Conservation (phyloP, 1,284 basidiomycete species). For the Sporisorium graminicola region DNA sequence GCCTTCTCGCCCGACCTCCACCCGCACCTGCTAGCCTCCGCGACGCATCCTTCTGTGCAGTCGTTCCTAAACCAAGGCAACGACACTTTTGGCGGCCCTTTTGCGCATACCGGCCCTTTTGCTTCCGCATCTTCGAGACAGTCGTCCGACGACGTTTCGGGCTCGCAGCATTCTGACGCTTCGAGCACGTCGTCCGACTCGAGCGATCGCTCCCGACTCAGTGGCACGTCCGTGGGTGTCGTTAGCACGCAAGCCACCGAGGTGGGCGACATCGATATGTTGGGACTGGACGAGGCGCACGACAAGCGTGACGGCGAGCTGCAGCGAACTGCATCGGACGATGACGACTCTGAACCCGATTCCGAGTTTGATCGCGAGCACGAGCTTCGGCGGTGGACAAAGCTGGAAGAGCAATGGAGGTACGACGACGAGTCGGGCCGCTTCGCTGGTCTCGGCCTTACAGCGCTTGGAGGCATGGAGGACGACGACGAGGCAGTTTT, state of each 20-base stretch:
- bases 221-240: constrained; percentile 46
- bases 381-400: constrained; percentile 43
- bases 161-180: constrained; percentile 55
- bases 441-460: constrained; percentile 66
- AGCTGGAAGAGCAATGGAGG: constrained; percentile 63
- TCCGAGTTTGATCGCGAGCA: constrained; percentile 28
- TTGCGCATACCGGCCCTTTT: constrained; percentile 37
- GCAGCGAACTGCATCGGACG: constrained; percentile 16
- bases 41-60: constrained; percentile 34
- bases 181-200: constrained; percentile 62
- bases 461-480: constrained; percentile 68
- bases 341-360: constrained; percentile 30
- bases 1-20: constrained; percentile 60
- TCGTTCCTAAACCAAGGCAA: constrained; percentile 30
- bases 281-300: constrained; percentile 42
- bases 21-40: constrained; percentile 52
- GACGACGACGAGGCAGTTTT: constrained; percentile 68
- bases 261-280: constrained; percentile 55
- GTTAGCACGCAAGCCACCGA: constrained; percentile 62
- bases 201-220: constrained; percentile 51
- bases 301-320: constrained; percentile 27
- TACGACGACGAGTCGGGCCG: constrained; percentile 68
- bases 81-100: constrained; percentile 44
- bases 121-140: constrained; percentile 17
- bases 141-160: constrained; percentile 16